Evolutionary conservation across 2,329 filamentous ascomycete species (phyloP).

Genomic region (Hymenoscyphus albidus): DNA sequence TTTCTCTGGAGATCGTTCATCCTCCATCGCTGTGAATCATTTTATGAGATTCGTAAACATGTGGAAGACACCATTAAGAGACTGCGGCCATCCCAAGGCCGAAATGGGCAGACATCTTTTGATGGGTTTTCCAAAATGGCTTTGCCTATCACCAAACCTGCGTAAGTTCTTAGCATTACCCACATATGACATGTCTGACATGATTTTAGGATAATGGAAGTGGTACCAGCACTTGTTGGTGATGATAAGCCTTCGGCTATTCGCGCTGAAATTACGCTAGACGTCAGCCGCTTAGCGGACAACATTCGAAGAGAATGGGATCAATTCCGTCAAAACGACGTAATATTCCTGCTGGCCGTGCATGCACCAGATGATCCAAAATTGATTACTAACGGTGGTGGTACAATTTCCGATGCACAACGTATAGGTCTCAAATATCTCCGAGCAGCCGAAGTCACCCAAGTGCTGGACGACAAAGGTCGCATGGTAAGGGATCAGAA

Average conservation of each 20-base stretch:
- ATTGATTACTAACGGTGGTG: conserved; percentile 51
- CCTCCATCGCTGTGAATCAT: conserved; percentile 83
- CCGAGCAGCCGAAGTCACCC: conserved; percentile 79
- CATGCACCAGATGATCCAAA: conserved; percentile 54
- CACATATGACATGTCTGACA: conserved; percentile 24
- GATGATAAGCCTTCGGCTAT: conserved; percentile 79
- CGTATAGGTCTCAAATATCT: conserved; percentile 66
- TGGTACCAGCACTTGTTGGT: conserved; percentile 77
- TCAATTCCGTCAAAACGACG: conserved; percentile 76
- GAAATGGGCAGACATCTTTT: conserved; percentile 67
- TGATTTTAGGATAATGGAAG: conserved; percentile 65
- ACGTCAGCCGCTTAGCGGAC: conserved; percentile 75
- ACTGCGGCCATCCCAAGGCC: conserved; percentile 64
- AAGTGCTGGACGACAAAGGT: conserved; percentile 82
- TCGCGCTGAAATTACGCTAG: conserved; percentile 78
- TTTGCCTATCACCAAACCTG: conserved; percentile 77
- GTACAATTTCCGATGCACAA: conserved; percentile 48
- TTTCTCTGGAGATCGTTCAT: conserved; percentile 95
- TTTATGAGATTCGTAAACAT: conserved; percentile 90
- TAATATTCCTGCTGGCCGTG: conserved; percentile 80
- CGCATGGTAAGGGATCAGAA: conserved; percentile 63
- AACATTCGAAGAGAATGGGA: conserved; percentile 86
- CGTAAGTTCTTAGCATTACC: conserved; percentile 36
- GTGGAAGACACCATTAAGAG: conserved; percentile 79
- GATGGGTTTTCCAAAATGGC: conserved; percentile 90